Percentiles rank a stretch among this genome's conserved stretches.
phyloP scores from a whole-genome alignment of 305 asterid species.

The Fraxinus nigra region DNA sequence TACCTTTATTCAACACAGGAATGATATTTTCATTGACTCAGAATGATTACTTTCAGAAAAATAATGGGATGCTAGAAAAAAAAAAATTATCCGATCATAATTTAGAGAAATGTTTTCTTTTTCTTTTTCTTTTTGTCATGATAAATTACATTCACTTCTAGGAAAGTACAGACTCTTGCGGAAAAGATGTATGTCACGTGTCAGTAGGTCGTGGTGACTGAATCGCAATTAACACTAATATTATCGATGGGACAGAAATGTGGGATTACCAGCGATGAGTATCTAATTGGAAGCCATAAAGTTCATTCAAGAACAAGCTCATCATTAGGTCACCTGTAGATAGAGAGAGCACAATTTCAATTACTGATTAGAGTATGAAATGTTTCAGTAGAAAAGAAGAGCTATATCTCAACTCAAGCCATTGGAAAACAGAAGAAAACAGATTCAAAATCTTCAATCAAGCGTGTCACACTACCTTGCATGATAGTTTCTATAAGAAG shows the following conservation, averaged over 20 bases:
- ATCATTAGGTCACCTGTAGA: slow-evolving; percentile 79
- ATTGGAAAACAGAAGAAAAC: not conserved
- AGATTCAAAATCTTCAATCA: not conserved
- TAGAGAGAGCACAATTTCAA: slow-evolving; percentile 9
- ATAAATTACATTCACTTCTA: not conserved
- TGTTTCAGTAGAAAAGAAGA: not conserved
- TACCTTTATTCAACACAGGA: slow-evolving; percentile 57
- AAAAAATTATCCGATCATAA: not conserved
- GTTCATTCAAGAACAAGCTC: slow-evolving; percentile 96
- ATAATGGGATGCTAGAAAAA: slow-evolving; percentile 14
- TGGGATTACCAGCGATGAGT: slow-evolving; percentile 75
- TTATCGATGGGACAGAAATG: not conserved
- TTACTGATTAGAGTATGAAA: slow-evolving; percentile 11
- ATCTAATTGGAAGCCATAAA: slow-evolving; percentile 95
- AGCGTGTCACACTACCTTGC: not conserved
- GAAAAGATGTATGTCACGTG: slow-evolving; percentile 1
- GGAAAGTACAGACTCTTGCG: not conserved
- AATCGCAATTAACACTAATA: slow-evolving; percentile 11
- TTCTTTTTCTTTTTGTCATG: slow-evolving; percentile 2
- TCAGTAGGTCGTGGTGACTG: not conserved
- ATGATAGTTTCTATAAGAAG: not conserved
- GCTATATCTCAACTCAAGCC: not conserved
- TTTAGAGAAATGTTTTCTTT: not conserved
- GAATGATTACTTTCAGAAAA: slow-evolving; percentile 13
- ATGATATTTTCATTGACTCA: slow-evolving; percentile 18